Percentiles rank a stretch among this genome's conserved stretches.
phyloP scores from a whole-genome alignment of 768 basidiomycete species.

The Hemileccinum impolitum region DNA sequence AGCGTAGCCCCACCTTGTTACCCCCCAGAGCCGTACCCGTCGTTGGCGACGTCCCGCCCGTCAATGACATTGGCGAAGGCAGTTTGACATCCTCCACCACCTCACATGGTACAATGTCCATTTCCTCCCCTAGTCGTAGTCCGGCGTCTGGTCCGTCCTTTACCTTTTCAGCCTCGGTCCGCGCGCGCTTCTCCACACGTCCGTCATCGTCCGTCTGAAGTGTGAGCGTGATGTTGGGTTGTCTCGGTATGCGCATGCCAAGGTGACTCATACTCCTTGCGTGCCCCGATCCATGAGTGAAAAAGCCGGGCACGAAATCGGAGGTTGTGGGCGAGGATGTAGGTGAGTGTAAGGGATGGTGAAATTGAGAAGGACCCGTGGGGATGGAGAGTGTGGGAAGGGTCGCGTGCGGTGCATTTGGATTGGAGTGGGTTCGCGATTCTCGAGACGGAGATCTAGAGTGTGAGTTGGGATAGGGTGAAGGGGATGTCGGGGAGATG shows the following conservation, averaged over 20 bases:
- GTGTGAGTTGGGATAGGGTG: conserved; percentile 21
- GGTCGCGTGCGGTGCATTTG: conserved; percentile 1
- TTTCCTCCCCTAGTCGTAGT: conserved; percentile 19
- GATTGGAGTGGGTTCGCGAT: conserved; percentile 10
- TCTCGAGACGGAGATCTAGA: conserved; percentile 21
- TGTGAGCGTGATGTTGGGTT: conserved; percentile 31
- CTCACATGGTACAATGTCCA: conserved; percentile 20
- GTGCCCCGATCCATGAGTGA: conserved; percentile 10
- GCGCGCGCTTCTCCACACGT: conserved; percentile 25
- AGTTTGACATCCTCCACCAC: conserved; percentile 15
- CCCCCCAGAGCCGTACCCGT: conserved; percentile 17
- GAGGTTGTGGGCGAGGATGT: conserved; percentile 28
- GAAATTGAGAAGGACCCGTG: conserved; percentile 5
- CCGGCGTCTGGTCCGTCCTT: conserved; percentile 6
- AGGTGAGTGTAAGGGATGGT: conserved; percentile 23
- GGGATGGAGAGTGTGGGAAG: conserved; percentile 10
- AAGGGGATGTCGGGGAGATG: conserved; percentile 56
- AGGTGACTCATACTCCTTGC: conserved; percentile 32
- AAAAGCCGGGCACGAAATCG: conserved; percentile 14
- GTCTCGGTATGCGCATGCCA: conserved; percentile 20
- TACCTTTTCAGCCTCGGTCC: conserved; percentile 13
- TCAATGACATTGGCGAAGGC: conserved; percentile 21
- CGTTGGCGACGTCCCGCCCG: conserved; percentile 11
- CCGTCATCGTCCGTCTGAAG: conserved; percentile 22
- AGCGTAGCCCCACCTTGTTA: conserved; percentile 20